A percentile compares a stretch with the other conserved stretches of the same genome.
phyloP scores from a whole-genome alignment of 192 early-diverging fungal genomes.

The Backusella tarrabulga region DNA sequence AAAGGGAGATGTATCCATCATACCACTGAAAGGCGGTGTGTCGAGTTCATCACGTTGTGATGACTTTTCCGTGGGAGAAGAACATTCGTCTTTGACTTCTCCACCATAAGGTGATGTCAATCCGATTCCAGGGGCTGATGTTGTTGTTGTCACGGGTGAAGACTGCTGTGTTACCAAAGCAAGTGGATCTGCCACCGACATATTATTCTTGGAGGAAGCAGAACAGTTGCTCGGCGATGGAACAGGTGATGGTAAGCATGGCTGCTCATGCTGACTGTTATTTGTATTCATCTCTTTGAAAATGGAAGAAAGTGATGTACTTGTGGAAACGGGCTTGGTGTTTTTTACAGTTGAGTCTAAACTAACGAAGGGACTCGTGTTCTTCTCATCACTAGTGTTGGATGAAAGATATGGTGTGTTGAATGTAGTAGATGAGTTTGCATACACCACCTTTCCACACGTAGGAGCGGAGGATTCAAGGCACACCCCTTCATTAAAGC shows the following conservation, averaged over 20 bases:
- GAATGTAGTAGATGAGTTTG: background rate
- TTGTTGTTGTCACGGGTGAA: constrained; percentile 20
- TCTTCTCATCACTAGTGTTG: background rate
- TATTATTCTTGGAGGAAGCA: background rate
- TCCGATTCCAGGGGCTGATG: constrained; percentile 5
- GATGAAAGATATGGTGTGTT: background rate
- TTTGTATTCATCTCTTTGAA: background rate
- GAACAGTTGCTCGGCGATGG: constrained; percentile 3
- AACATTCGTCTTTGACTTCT: background rate
- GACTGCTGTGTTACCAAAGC: constrained; percentile 7
- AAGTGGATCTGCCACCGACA: constrained; percentile 16
- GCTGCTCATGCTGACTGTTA: background rate
- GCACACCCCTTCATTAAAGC: background rate
- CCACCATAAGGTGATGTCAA: constrained; percentile 9
- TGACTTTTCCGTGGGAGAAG: background rate
- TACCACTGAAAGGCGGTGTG: background rate
- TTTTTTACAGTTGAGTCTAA: constrained; percentile 5
- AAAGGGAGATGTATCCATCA: constrained; percentile 9
- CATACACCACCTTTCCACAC: background rate
- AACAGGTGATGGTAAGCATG: constrained; percentile 1
- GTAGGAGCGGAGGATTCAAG: constrained; percentile 6
- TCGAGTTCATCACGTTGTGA: background rate
- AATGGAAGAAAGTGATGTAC: background rate
- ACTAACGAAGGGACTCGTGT: background rate
- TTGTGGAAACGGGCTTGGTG: background rate